Evolutionary conservation across 805 yeast genomes (phyloP), one percentile per base, ranked within the genome.

Genomic region (Starmera caribaea): DNA sequence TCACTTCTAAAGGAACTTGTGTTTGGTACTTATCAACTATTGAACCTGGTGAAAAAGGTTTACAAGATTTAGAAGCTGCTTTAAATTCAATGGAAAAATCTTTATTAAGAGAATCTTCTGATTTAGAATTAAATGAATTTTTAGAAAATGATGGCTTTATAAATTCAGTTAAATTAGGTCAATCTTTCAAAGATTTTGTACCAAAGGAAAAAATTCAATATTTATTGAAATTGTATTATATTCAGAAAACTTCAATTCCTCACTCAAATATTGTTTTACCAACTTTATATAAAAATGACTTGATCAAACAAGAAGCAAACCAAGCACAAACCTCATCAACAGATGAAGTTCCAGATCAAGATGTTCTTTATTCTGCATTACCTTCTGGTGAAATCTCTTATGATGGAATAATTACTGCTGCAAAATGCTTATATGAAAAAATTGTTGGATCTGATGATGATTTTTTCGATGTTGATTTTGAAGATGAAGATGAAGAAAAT

Each of bases 391-490:
- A 90, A 54, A 72, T 92, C 27, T 81, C 95, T 31, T 90, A 88
- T 58, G 97, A 90, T 57, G 97, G 96, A 27, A 74, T 85, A 4
- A 75, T 90, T 15, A 78, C 89, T 2, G 92, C 87, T 44, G 87
- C 89, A 7, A 82, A 78, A 55, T 64, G 74, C 16, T 57, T 90
- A 33, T 90, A 86, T 58, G 79, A 76, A 44, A 69, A 72, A 41
- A 79, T 90, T 45, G 94, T 92, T 10, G 97, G 97, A 9, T 75
- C 95, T 2, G 92, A 84, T 56, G 97, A 90, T 51, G 97, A 90
- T 61, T 92, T 92, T 64, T 90, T 90, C 56, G 96, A 87, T 58
- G 85, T 90, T 33, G 97, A 90, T 61, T 90, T 90, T 55, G 97
- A 90, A 61, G 97, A 90, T 58, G 59, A 54, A 4, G 96, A 88